Conservation (phyloP, 306 rosid genomes). For the Vicia villosa region DNA sequence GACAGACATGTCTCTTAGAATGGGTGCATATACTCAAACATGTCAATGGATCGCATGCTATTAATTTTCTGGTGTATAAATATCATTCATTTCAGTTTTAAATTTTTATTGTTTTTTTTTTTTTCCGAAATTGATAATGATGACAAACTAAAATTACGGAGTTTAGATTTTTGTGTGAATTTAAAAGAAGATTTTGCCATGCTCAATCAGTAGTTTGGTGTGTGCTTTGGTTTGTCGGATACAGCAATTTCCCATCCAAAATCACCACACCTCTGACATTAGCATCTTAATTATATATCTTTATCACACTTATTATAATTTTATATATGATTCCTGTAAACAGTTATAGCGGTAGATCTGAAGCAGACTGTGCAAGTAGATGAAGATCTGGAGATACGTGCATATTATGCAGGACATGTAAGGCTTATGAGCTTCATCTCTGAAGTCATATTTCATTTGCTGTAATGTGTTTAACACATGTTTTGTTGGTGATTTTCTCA, state of each 20-base stretch:
- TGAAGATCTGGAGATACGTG: conserved; percentile 85
- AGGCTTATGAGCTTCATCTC: conserved; percentile 41
- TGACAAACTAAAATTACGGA: neutral
- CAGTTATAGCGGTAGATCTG: conserved; percentile 82
- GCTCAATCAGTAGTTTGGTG: conserved; percentile 28
- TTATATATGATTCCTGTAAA: conserved; percentile 40
- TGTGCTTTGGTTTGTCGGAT: conserved; percentile 7
- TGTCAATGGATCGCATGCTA: conserved; percentile 1
- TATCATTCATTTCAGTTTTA: neutral
- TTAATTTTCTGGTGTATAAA: conserved; percentile 1
- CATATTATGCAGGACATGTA: conserved; percentile 98
- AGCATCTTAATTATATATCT: conserved; percentile 14
- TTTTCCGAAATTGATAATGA: neutral
- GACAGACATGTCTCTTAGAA: conserved; percentile 17
- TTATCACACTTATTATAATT: conserved; percentile 18
- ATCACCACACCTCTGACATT: neutral
- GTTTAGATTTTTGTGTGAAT: conserved; percentile 14
- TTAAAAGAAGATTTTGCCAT: conserved; percentile 10
- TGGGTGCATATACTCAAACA: neutral
- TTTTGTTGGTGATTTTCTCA: conserved; percentile 9
- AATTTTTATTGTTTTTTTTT: neutral
- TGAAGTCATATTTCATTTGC: conserved; percentile 12
- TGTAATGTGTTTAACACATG: neutral
- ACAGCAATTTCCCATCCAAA: conserved; percentile 14
- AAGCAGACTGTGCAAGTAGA: conserved; percentile 87